Base-by-base conservation (phyloP, 2,329 filamentous ascomycete species). In the Alternaria triticimaculans region DNA sequence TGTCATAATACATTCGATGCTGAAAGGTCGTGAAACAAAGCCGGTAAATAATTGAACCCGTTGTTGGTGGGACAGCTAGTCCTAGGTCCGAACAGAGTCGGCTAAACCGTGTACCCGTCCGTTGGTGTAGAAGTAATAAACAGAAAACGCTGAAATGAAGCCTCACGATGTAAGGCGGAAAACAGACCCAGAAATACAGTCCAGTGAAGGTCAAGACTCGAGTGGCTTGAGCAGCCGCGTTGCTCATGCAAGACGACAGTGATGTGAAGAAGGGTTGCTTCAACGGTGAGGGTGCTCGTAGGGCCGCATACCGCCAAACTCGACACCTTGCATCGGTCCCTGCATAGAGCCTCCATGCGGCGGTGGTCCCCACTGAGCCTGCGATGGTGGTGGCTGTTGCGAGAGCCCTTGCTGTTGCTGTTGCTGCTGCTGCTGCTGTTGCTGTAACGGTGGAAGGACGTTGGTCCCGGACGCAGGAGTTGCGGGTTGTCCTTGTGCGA, bases 251-350 rank as follows among this genome's bases (percentile, higher is more conserved):
- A 41, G 28, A 18, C 45, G 23, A 23, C 15, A 20, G 44, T 54
- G 30, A 41, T 23, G 21, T 37, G 30, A 20, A 55, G n/a, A 54
- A 59, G 26, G 21, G 28, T 41, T 25, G 33, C 25, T 26, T 44
- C 26, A 37, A 48, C 54, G 77, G 62, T 78, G 76, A 25, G 73
- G 65, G 55, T 78, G 78, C 58, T 80, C 77, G 51, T 80, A 81
- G 10, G 75, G 71, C 23, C 77, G 73, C 46, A 75, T 73, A 21
- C 76, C 76, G 43, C 74, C 51, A 83, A 81, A 85, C 64, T 85
- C 84, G 15, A 85, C 82, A 20, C 84, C 84, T 72, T 85, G 83
- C 84, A 85, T 85, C 2, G 82, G 80, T 14, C 44, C 45, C 11
- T 41, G 49, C 43, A 54, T 60, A 11, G 37, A 41, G 37, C n/a